Evolutionary conservation across 805 yeast genomes (phyloP).

Genomic region (Yueomyces sinensis): DNA sequence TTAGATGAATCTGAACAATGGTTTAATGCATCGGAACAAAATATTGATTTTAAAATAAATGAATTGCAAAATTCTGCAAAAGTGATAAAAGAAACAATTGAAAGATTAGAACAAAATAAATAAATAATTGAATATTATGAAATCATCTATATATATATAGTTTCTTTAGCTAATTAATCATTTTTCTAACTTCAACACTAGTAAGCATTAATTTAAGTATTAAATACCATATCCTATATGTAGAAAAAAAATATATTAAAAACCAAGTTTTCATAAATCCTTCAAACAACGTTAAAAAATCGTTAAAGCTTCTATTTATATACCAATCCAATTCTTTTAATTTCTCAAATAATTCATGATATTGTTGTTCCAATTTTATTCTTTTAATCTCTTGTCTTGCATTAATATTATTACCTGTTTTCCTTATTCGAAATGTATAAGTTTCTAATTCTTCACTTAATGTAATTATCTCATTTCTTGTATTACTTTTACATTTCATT

Average conservation of each 20-base stretch:
- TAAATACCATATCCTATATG: not conserved
- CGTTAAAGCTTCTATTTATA: not conserved
- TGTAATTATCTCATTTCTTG: not conserved
- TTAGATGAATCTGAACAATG: constrained; percentile 18
- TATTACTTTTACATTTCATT: not conserved
- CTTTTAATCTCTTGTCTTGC: not conserved
- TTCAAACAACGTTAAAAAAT: not conserved
- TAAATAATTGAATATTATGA: too few species aligned
- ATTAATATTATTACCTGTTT: not conserved
- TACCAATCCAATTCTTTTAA: not conserved
- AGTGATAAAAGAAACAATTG: constrained; percentile 17
- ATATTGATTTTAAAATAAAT: constrained; percentile 10
- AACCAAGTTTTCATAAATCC: not conserved
- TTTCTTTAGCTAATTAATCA: too few species aligned
- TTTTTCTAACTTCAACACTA: not conserved
- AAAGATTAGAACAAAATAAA: constrained; percentile 4
- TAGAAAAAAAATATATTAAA: not conserved
- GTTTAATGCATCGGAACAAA: constrained; percentile 16
- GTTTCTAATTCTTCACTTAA: not conserved
- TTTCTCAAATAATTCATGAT: not conserved
- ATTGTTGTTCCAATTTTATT: not conserved
- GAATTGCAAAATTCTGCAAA: constrained; percentile 16
- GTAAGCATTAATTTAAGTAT: not conserved
- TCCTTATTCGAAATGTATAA: not conserved
- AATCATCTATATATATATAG: too few species aligned